A percentile compares a stretch with the other conserved stretches of the same genome.
phyloP scores from a whole-genome alignment of 495 filamentous ascomycete species.

The Articulospora tetracladia region DNA sequence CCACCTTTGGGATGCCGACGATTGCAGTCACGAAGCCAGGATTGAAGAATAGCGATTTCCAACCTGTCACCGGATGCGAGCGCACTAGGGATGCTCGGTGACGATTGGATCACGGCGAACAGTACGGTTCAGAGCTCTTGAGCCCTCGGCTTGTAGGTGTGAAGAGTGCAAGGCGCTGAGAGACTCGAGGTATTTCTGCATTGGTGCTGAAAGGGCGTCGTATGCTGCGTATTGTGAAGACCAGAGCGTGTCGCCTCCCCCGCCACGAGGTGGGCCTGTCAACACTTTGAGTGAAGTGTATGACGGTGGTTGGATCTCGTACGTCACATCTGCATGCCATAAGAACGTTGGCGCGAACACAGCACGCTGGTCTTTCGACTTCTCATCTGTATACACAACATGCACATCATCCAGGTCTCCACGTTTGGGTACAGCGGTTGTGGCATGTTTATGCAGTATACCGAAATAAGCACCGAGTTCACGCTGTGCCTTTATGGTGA shows the following conservation, averaged over 20 bases:
- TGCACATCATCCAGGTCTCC: slow-evolving; percentile 65
- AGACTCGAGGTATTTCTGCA: slow-evolving; percentile 68
- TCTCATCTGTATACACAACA: slow-evolving; percentile 62
- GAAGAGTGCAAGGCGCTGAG: slow-evolving; percentile 70
- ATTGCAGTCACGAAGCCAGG: slow-evolving; percentile 78
- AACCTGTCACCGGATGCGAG: slow-evolving; percentile 50
- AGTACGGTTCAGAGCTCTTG: slow-evolving; percentile 53
- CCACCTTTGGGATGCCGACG: slow-evolving; percentile 65
- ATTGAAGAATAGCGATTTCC: slow-evolving; percentile 74
- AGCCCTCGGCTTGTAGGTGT: slow-evolving; percentile 64
- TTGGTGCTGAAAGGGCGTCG: slow-evolving; percentile 59
- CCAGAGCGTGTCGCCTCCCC: slow-evolving; percentile 77
- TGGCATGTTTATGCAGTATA: slow-evolving; percentile 60
- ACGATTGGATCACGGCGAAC: slow-evolving; percentile 65
- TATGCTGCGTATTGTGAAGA: slow-evolving; percentile 72
- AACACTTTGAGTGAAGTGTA: slow-evolving; percentile 71
- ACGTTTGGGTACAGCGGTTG: slow-evolving; percentile 54
- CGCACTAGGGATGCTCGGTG: slow-evolving; percentile 68
- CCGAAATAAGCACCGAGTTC: slow-evolving; percentile 62
- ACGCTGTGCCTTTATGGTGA: slow-evolving; percentile 56
- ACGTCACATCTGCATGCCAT: slow-evolving; percentile 66
- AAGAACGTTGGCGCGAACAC: slow-evolving; percentile 50
- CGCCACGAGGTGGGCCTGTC: slow-evolving; percentile 60
- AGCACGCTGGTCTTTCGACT: slow-evolving; percentile 57
- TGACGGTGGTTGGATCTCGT: slow-evolving; percentile 74